phyloP scores from a whole-genome alignment of 2,329 filamentous ascomycete genomes.

The Penicillium sumatraense region DNA sequence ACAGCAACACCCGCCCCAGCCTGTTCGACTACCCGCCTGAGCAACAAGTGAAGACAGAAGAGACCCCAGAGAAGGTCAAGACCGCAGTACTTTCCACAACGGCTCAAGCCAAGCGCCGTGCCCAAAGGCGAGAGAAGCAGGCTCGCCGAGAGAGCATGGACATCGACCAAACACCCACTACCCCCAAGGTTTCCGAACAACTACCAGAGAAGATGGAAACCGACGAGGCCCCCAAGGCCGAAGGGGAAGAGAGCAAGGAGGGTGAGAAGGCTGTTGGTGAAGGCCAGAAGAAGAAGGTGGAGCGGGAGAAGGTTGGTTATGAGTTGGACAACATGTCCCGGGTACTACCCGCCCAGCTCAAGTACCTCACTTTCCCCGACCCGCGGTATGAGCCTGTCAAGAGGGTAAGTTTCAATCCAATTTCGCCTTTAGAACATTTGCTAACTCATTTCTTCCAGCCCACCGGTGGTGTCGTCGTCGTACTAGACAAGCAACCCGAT shows the following conservation, averaged over 20 bases:
- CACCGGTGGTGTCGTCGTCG: constrained; percentile 90
- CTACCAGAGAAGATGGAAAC: constrained; percentile 85
- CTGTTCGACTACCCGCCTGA: constrained; percentile 98
- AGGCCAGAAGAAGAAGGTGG: constrained; percentile 81
- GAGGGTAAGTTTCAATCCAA: constrained; percentile 65
- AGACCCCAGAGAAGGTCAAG: constrained; percentile 90
- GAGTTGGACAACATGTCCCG: constrained; percentile 97
- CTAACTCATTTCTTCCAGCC: constrained; percentile 64
- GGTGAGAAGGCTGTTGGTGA: constrained; percentile 65
- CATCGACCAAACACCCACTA: constrained; percentile 77
- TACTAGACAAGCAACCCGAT: constrained; percentile 79
- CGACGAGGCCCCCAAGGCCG: constrained; percentile 63
- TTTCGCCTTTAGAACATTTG: constrained; percentile 9
- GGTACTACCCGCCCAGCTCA: constrained; percentile 88
- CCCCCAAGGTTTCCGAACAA: constrained; percentile 66
- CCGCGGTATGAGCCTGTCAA: constrained; percentile 92
- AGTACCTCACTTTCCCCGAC: constrained; percentile 90
- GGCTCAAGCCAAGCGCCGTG: constrained; percentile 92
- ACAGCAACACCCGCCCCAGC: constrained; percentile 91
- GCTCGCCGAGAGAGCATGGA: constrained; percentile 95
- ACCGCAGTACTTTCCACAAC: constrained; percentile 96
- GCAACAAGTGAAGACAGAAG: constrained; percentile 91
- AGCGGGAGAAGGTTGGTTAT: constrained; percentile 96
- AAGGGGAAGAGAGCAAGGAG: constrained; percentile 58
- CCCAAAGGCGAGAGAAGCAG: constrained; percentile 90